Evolutionary conservation across 75 land plant species (phyloP), one percentile per base, ranked within the genome.

Genomic region (Pinus tabuliformis): DNA sequence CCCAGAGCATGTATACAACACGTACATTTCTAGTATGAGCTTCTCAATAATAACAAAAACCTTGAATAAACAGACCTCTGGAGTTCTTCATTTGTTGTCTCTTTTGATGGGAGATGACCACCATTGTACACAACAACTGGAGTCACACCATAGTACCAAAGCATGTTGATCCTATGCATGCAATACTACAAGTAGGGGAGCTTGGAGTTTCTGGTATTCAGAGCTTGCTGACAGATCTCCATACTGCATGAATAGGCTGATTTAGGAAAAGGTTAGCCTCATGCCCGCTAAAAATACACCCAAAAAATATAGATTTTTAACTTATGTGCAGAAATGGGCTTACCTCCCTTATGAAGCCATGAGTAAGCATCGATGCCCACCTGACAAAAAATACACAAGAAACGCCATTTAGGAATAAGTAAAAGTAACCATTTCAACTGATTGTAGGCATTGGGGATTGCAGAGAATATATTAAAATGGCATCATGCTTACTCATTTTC

Each of bases 261-360:
- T 56, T 17, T 57, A 66, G 22, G n/a, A 28, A 75, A 36, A 52
- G 60, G 62, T 52, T 54, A 57, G 56, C 5, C 49, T 39, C 52
- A 6, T 45, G 52, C 52, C 52, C 9, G 0, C 52, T 45, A 45
- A 45, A 6, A 7, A 8, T 72, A 6, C 8, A 22, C 11, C 37
- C n/a, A 8, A n/a, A 72, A 49, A 22, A 33, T 8, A 76, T 16
- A 45, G 52, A 45, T 45, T 8, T 45, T 45, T 45, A 45, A 45
- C 9, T 7, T 45, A 7, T 0, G 52, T 6, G 8, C 7, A 45
- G 2, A 57, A 59, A 49, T 22, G 26, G 11, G 17, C 61, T 70
- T 79, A 94, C 97, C 97, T 80, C 97, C 94, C 82, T 92, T 94
- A 78, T 94, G 95, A 21, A 94, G 91, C 97, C 97, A 94, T 59